Percentiles rank a stretch among this genome's conserved stretches.
These are phyloP conservation scores for Paecilomyces niveus DNA, from an alignment of 2,329 filamentous ascomycete genomes.

Conservation along the genomic window DNA sequence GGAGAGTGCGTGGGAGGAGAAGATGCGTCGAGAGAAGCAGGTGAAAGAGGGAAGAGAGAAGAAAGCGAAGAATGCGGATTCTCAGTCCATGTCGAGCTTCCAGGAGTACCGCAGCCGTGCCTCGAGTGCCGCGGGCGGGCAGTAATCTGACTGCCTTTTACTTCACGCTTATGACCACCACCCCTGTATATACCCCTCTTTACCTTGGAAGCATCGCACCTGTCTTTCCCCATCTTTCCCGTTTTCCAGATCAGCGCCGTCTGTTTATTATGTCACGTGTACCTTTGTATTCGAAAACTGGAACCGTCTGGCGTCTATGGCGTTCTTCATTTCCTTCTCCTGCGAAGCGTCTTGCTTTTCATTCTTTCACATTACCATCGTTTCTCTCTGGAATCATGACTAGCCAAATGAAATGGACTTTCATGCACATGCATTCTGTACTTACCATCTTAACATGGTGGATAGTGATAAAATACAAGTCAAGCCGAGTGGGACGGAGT, in stretches of 20 bases:
- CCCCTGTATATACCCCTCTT: neutral
- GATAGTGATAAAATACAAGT: neutral
- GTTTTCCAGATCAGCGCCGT: neutral
- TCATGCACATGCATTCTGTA: neutral
- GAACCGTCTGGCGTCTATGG: neutral
- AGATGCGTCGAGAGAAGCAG: slow-evolving; percentile 25
- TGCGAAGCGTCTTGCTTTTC: neutral
- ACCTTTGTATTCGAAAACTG: neutral
- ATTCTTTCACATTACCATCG: no score
- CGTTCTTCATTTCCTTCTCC: neutral
- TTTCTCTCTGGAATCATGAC: neutral
- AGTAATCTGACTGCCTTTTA: neutral
- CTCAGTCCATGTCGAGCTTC: slow-evolving; percentile 26
- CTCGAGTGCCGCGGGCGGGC: slow-evolving; percentile 1
- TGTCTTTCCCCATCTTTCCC: neutral
- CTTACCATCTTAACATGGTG: neutral
- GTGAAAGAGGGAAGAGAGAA: slow-evolving; percentile 18
- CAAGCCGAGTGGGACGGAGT: neutral
- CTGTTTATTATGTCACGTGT: neutral
- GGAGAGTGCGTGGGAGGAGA: slow-evolving; percentile 45
- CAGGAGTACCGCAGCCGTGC: slow-evolving; percentile 39
- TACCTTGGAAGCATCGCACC: neutral
- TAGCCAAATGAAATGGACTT: neutral
- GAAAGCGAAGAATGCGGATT: slow-evolving; percentile 14
- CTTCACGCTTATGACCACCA: neutral